Percentiles rank a stretch among this genome's conserved stretches.
phyloP scores from a whole-genome alignment of 257 asterid species.

The Solanum neorickii region DNA sequence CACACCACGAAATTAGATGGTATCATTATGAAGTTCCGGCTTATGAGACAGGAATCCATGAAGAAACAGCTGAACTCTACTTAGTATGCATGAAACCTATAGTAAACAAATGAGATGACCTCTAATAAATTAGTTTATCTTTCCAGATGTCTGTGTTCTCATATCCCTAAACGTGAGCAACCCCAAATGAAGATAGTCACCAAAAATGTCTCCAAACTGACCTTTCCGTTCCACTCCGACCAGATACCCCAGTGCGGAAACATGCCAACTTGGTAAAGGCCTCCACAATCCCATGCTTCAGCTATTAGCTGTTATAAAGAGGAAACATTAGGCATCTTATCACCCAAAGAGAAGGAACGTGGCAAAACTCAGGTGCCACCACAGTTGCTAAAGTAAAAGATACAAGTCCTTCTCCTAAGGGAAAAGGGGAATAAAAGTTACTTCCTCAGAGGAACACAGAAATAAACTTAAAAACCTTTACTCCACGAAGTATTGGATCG shows the following conservation, averaged over 20 bases:
- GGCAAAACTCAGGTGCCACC: background rate
- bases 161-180: background rate
- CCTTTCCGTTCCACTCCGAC: conserved; percentile 99
- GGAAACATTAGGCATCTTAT: background rate
- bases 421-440: background rate
- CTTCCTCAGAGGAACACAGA: background rate
- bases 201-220: conserved; percentile 10
- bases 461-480: conserved; percentile 41
- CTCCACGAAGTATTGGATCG: conserved; percentile 84
- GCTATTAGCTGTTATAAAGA: conserved; percentile 67
- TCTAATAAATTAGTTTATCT: background rate
- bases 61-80: background rate
- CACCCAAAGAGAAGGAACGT: background rate
- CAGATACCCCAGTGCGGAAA: conserved; percentile 97
- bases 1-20: background rate
- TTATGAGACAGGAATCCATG: background rate
- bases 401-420: background rate
- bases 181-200: background rate
- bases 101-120: background rate
- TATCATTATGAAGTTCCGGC: background rate
- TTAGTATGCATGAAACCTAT: background rate
- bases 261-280: conserved; percentile 92
- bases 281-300: conserved; percentile 99
- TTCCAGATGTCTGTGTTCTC: background rate
- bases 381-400: background rate